A percentile compares a stretch with the other conserved stretches of the same genome.
Evolutionary conservation across 768 basidiomycete genomes (phyloP).

Genomic region (Xerocomus potaroensis): DNA sequence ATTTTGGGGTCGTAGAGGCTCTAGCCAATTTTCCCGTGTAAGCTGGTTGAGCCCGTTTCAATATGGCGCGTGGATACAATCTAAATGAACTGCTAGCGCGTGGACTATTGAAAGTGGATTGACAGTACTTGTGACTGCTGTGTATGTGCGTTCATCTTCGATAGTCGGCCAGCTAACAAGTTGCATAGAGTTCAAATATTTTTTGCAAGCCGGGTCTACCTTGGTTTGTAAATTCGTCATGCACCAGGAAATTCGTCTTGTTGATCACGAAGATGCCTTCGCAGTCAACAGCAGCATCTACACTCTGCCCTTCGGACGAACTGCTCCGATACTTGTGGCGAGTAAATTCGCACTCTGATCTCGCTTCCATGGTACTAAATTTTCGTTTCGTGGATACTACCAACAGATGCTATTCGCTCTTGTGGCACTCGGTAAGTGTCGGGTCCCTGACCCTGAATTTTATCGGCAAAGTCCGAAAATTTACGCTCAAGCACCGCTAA

Average conservation of each 20-base stretch:
- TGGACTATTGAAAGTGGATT: conserved; percentile 16
- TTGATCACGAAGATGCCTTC: background rate
- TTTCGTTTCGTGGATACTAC: no score
- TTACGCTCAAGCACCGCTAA: background rate
- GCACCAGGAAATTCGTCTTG: background rate
- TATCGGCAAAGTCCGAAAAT: background rate
- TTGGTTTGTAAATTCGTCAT: conserved; percentile 2
- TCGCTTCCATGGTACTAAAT: background rate
- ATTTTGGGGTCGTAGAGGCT: conserved; percentile 10
- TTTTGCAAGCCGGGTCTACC: conserved; percentile 10
- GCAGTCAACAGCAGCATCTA: conserved; percentile 4
- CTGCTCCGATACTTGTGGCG: conserved; percentile 10
- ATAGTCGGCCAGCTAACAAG: background rate
- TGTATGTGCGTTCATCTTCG: conserved; percentile 6
- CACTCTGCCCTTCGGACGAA: conserved; percentile 9
- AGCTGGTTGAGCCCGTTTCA: background rate
- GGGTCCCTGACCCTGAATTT: no score
- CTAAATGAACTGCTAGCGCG: conserved; percentile 3
- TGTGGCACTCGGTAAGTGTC: conserved; percentile 9
- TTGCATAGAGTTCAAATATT: conserved; percentile 10
- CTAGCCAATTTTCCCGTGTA: conserved; percentile 8
- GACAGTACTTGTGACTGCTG: conserved; percentile 12
- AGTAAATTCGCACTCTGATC: background rate
- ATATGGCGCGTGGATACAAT: background rate
- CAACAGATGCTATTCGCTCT: conserved; percentile 9